Percentiles rank a stretch among this genome's conserved stretches.
Conservation (phyloP, 805 yeast species). For the Maudiozyma barnettii region DNA sequence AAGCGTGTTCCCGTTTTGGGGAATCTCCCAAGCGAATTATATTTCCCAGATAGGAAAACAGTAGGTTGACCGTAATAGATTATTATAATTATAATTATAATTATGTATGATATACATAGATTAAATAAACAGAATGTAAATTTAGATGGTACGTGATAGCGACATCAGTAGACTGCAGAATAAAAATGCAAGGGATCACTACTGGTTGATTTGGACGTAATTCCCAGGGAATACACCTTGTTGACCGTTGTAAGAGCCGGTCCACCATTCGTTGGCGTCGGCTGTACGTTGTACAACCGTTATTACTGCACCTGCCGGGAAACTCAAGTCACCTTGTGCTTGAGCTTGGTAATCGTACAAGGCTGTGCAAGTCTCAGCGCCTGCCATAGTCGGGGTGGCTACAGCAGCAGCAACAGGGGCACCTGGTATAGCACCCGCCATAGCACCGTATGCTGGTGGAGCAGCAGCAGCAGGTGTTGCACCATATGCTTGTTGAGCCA, state of each 20-base stretch:
- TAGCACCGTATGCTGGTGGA: constrained; percentile 6
- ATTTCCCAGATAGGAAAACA: too few species aligned
- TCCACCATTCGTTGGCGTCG: constrained; percentile 97
- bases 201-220: constrained; percentile 68
- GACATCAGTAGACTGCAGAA: not conserved
- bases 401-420: constrained; percentile 25
- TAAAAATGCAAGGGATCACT: not conserved
- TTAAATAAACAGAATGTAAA: too few species aligned
- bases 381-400: constrained; percentile 31
- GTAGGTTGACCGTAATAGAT: too few species aligned
- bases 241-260: constrained; percentile 74
- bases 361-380: constrained; percentile 68
- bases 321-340: constrained; percentile 82
- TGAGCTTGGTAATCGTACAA: constrained; percentile 87
- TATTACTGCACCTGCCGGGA: constrained; percentile 81
- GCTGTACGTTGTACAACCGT: constrained; percentile 72
- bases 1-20: too few species aligned
- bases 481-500: not conserved
- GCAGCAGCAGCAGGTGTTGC: constrained; percentile 1
- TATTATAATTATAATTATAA: too few species aligned
- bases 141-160: too few species aligned
- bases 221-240: constrained; percentile 95
- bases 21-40: too few species aligned
- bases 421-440: constrained; percentile 11
- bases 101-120: too few species aligned